These are phyloP conservation scores for Mycena latifolia DNA, from an alignment of 768 basidiomycete genomes.

Conservation along the genomic window DNA sequence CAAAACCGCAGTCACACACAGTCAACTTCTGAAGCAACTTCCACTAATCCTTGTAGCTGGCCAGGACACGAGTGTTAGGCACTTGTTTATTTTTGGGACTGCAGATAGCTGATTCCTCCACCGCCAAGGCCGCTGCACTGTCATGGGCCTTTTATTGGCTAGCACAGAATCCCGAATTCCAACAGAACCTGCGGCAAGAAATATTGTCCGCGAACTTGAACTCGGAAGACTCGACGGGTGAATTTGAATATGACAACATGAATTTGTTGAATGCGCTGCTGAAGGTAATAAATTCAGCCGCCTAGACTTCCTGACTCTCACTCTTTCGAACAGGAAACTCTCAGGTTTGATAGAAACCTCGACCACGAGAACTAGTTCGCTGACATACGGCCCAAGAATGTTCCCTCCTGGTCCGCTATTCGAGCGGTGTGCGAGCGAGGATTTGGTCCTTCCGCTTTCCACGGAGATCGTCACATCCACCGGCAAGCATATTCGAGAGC, in stretches of 20 bases:
- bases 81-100: no score
- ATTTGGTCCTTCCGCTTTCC: conserved; percentile 27
- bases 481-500: conserved; percentile 12
- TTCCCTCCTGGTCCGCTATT: conserved; percentile 11
- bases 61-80: no score
- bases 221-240: no score
- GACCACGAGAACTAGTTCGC: neutral
- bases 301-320: neutral
- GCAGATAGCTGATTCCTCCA: no score
- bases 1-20: no score
- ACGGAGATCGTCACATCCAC: conserved; percentile 16
- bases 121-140: no score
- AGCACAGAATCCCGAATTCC: no score
- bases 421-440: conserved; percentile 25
- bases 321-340: conserved; percentile 26
- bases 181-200: no score
- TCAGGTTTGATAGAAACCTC: conserved; percentile 19
- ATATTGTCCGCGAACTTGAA: no score
- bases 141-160: no score
- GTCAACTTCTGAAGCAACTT: neutral
- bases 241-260: no score
- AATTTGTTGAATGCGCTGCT: conserved; percentile 19
- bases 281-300: conserved; percentile 31
- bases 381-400: conserved; percentile 15
- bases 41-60: neutral